Percentiles rank a stretch among this genome's conserved stretches.
These are phyloP conservation scores for Prunus mira DNA, from an alignment of 306 rosid species.

Conservation along the genomic window DNA sequence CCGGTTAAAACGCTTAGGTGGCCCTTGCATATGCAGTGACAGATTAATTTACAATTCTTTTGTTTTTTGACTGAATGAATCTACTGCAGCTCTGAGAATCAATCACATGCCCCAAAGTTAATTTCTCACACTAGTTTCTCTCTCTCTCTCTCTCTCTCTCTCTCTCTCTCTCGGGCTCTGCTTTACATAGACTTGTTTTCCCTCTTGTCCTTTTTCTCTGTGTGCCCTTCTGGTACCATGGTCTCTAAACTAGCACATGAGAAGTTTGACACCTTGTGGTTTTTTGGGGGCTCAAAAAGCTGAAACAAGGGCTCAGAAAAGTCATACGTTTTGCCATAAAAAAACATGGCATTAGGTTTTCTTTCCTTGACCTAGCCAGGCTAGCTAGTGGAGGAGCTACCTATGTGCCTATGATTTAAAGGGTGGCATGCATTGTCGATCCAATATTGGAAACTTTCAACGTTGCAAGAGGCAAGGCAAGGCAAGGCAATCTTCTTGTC, in stretches of 20 bases:
- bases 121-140: background rate
- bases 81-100: slow-evolving; percentile 1
- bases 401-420: background rate
- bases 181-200: slow-evolving; percentile 10
- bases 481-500: background rate
- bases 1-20: slow-evolving; percentile 9
- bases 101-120: slow-evolving; percentile 4
- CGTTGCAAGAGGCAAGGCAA: background rate
- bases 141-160: background rate
- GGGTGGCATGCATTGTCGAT: background rate
- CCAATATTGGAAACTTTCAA: background rate
- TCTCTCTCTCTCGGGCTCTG: slow-evolving; percentile 1
- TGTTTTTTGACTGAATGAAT: background rate
- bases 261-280: too few species aligned
- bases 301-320: too few species aligned
- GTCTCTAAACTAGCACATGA: too few species aligned
- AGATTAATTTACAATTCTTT: background rate
- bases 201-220: background rate
- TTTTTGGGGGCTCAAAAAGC: background rate
- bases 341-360: background rate
- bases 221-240: background rate
- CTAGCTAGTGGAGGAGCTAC: background rate
- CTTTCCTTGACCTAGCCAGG: slow-evolving; percentile 3
- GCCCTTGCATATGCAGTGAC: background rate
- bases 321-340: background rate